A percentile compares a stretch with the other conserved stretches of the same genome.
Evolutionary conservation across 768 basidiomycete species (phyloP).

Genomic region (Porpolomopsis calyptriformis): DNA sequence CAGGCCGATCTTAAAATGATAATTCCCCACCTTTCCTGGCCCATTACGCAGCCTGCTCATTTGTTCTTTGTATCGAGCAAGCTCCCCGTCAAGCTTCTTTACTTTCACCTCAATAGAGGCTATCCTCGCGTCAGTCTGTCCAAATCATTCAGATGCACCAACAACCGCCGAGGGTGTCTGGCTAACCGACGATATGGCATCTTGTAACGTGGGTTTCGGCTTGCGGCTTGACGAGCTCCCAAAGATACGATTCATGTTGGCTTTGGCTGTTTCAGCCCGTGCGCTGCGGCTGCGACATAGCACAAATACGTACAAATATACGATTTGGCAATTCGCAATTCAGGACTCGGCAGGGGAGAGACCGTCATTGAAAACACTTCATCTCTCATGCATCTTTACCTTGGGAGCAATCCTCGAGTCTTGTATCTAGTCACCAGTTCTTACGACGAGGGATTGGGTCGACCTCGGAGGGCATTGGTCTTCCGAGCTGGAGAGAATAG

Average conservation of each 20-base stretch:
- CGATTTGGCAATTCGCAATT: too few relatives aligned
- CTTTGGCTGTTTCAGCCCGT: too few relatives aligned
- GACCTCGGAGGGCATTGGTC: slow-evolving; percentile 53
- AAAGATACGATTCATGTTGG: slow-evolving; percentile 76
- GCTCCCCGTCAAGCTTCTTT: slow-evolving; percentile 90
- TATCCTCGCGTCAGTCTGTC: slow-evolving; percentile 77
- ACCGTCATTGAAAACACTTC: slow-evolving; percentile 8
- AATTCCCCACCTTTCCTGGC: slow-evolving; percentile 73
- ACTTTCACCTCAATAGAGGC: slow-evolving; percentile 92
- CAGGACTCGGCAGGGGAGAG: too few relatives aligned
- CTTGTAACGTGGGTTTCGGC: slow-evolving; percentile 76
- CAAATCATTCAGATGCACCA: not conserved
- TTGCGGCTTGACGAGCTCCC: slow-evolving; percentile 66
- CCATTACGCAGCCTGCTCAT: slow-evolving; percentile 90
- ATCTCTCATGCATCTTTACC: slow-evolving; percentile 77
- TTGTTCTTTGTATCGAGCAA: slow-evolving; percentile 87
- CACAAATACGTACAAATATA: too few relatives aligned
- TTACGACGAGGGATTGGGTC: slow-evolving; percentile 52
- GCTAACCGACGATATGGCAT: slow-evolving; percentile 84
- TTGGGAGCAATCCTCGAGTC: slow-evolving; percentile 55
- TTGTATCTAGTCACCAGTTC: slow-evolving; percentile 64
- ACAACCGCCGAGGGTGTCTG: slow-evolving; percentile 4
- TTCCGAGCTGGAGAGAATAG: slow-evolving; percentile 52
- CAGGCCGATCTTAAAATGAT: not conserved
- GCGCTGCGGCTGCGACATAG: not conserved